A percentile compares a stretch with the other conserved stretches of the same genome.
These are phyloP conservation scores for Hortiboletus campestris DNA, from an alignment of 768 basidiomycete genomes.

Conservation along the genomic window DNA sequence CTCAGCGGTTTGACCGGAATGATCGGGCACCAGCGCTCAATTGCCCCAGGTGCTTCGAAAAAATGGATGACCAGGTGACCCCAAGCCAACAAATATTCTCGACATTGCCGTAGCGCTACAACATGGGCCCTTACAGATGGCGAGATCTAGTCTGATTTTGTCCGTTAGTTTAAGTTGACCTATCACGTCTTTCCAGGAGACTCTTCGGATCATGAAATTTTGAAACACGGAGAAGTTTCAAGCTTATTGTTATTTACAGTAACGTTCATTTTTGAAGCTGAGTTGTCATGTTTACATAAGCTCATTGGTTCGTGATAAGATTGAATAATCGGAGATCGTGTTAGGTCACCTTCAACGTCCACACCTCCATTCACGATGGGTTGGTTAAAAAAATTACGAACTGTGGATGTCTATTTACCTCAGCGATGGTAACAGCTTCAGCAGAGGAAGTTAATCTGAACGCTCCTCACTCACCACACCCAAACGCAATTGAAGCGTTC, in stretches of 20 bases:
- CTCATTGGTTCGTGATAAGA: conserved; percentile 19
- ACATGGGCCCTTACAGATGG: background rate
- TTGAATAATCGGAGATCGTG: background rate
- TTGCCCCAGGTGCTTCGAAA: conserved; percentile 8
- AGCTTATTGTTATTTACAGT: conserved; percentile 20
- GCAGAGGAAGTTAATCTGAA: conserved; percentile 56
- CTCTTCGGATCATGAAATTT: conserved; percentile 25
- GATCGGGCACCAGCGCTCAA: conserved; percentile 5
- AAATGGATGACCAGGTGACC: conserved; percentile 16
- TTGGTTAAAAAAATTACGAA: conserved; percentile 10
- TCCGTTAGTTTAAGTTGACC: conserved; percentile 5
- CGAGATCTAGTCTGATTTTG: conserved; percentile 3
- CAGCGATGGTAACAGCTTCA: conserved; percentile 45
- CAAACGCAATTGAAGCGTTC: conserved; percentile 67
- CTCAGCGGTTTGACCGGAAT: conserved; percentile 1
- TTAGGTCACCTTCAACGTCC: conserved; percentile 1
- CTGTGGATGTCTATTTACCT: conserved; percentile 8
- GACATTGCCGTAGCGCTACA: conserved; percentile 21
- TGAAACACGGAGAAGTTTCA: conserved; percentile 29
- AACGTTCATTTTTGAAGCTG: conserved; percentile 6
- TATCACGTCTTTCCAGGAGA: conserved; percentile 3
- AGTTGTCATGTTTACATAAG: conserved; percentile 18
- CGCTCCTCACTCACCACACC: conserved; percentile 55
- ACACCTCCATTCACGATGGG: conserved; percentile 21
- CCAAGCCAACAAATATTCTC: conserved; percentile 8